phyloP scores from a whole-genome alignment of 345 rosid species.

The Euphorbia tirucalli region DNA sequence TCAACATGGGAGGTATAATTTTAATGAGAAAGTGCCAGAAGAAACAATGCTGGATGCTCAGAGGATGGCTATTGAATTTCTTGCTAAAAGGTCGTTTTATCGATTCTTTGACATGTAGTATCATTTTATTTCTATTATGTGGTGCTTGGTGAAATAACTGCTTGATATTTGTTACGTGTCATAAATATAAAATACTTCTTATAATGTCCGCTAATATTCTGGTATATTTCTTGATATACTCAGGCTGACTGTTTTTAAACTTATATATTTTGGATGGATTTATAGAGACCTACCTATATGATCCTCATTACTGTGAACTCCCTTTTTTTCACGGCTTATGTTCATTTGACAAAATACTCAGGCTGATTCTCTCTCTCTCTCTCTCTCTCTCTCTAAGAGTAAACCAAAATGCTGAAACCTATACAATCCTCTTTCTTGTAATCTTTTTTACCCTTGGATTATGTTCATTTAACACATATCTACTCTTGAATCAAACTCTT shows the following conservation, averaged over 20 bases:
- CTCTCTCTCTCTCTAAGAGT: no score
- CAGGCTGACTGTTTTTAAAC: neutral
- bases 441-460: neutral
- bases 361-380: no score
- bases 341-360: neutral
- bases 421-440: neutral
- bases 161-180: neutral
- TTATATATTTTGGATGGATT: neutral
- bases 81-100: slow-evolving; percentile 52
- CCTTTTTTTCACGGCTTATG: neutral
- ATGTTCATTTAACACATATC: neutral
- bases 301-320: neutral
- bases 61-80: slow-evolving; percentile 56
- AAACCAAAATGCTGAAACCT: no score
- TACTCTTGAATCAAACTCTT: neutral
- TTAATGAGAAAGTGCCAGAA: slow-evolving; percentile 20
- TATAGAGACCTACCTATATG: no score
- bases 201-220: neutral
- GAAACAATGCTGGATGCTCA: slow-evolving; percentile 49
- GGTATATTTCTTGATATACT: neutral
- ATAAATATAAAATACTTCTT: neutral
- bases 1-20: slow-evolving; percentile 20
- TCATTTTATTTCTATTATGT: neutral
- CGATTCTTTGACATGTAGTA: neutral
- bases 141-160: neutral